A percentile compares a stretch with the other conserved stretches of the same genome.
Conservation (phyloP, 2,329 filamentous ascomycete genomes). For the Botrytis hyacinthi region DNA sequence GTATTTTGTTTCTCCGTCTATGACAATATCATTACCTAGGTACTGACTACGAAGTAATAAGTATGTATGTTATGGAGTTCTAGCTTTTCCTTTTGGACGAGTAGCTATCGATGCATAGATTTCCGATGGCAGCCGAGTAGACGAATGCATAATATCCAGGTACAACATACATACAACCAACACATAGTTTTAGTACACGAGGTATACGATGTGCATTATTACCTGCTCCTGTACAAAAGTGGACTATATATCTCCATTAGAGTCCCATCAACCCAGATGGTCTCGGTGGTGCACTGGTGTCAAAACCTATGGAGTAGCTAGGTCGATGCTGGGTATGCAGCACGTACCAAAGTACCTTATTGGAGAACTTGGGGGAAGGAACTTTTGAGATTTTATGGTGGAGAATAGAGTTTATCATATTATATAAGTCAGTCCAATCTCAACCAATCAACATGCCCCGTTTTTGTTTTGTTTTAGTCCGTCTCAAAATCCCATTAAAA, state of each 20-base stretch:
- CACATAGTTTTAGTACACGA: neutral
- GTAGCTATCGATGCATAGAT: neutral
- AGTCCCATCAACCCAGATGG: neutral
- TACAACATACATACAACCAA: neutral
- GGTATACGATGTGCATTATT: neutral
- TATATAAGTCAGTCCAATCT: neutral
- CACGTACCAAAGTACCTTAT: neutral
- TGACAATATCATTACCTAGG: neutral
- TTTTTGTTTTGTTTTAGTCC: neutral
- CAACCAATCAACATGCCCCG: neutral
- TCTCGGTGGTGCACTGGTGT: neutral
- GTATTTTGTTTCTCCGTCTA: neutral
- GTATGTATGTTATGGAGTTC: neutral
- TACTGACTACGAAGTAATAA: too few relatives aligned
- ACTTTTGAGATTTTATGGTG: neutral
- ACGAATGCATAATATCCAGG: neutral
- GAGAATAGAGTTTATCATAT: neutral
- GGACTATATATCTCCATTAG: neutral
- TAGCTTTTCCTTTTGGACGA: neutral
- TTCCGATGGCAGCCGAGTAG: neutral
- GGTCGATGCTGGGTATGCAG: neutral
- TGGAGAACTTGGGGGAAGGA: neutral
- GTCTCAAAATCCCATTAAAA: constrained; percentile 5
- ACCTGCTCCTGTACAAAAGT: neutral
- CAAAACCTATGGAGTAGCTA: neutral